phyloP scores from a whole-genome alignment of 805 yeast genomes.

The Teunomyces tritomae region DNA sequence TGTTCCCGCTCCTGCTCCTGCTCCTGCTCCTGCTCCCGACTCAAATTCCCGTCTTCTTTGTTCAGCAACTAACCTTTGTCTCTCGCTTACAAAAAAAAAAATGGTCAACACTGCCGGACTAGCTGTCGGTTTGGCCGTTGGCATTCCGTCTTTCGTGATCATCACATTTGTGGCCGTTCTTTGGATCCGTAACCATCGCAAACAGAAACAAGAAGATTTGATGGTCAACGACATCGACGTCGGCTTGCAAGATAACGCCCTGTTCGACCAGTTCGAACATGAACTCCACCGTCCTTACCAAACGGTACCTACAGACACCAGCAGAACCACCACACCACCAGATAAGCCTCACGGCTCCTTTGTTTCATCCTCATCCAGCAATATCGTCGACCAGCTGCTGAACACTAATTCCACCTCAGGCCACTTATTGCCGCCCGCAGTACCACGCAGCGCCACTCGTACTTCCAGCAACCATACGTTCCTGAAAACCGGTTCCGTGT shows the following conservation, averaged over 20 bases:
- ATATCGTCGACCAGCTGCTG: conserved; percentile 5
- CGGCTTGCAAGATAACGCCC: conserved; percentile 35
- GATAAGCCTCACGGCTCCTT: conserved; percentile 9
- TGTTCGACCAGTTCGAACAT: conserved; percentile 35
- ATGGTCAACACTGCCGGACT: conserved; percentile 11
- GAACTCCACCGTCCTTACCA: conserved; percentile 29
- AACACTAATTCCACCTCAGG: neutral
- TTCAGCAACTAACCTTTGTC: too few species aligned
- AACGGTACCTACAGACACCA: neutral
- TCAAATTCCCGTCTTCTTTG: too few species aligned
- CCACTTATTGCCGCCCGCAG: conserved; percentile 2
- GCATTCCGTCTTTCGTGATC: conserved; percentile 35
- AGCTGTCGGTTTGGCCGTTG: conserved; percentile 43
- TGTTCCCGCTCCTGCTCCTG: too few species aligned
- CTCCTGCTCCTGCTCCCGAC: too few species aligned
- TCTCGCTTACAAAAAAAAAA: too few species aligned
- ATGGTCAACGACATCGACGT: conserved; percentile 28
- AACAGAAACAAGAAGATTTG: conserved; percentile 32
- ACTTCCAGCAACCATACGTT: conserved; percentile 3
- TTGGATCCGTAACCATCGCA: conserved; percentile 29
- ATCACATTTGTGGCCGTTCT: conserved; percentile 21
- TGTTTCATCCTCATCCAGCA: conserved; percentile 9
- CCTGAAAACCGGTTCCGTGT: conserved; percentile 25
- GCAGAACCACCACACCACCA: neutral
- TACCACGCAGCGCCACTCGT: neutral